phyloP scores from a whole-genome alignment of 352 stramenopile species.

The Phytopythium vexans region DNA sequence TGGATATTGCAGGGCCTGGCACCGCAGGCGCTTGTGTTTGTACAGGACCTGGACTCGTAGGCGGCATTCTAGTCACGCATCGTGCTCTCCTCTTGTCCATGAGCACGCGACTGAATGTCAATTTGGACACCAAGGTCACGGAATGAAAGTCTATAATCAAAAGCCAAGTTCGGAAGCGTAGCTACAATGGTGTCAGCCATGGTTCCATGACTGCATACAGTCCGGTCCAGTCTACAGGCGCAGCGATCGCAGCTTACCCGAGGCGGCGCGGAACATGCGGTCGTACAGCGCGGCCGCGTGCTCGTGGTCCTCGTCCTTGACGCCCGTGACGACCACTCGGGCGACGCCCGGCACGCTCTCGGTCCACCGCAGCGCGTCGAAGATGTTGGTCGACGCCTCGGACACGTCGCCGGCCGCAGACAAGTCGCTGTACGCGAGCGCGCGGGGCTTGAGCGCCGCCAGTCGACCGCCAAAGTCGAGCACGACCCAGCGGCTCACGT shows the following conservation, averaged over 20 bases:
- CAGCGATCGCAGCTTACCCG: constrained; percentile 59
- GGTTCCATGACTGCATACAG: too few species aligned
- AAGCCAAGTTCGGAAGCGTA: too few species aligned
- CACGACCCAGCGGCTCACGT: constrained; percentile 62
- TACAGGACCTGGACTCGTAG: constrained; percentile 84
- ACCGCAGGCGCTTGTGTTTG: constrained; percentile 73
- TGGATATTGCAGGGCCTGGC: constrained; percentile 45
- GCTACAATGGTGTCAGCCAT: too few species aligned
- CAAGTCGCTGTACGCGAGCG: constrained; percentile 78
- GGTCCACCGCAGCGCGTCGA: constrained; percentile 81
- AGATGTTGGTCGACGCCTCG: constrained; percentile 78
- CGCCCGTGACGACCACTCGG: constrained; percentile 67
- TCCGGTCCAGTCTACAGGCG: constrained; percentile 21
- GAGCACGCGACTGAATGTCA: too few species aligned
- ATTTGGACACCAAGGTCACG: too few species aligned
- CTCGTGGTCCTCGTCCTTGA: constrained; percentile 50
- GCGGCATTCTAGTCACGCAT: neutral
- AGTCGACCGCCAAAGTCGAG: constrained; percentile 80
- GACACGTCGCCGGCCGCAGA: constrained; percentile 60
- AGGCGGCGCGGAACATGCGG: constrained; percentile 80
- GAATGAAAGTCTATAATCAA: too few species aligned
- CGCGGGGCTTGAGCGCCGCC: constrained; percentile 32
- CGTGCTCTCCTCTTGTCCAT: too few species aligned
- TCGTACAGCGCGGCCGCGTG: constrained; percentile 77
- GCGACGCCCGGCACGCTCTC: constrained; percentile 70